phyloP scores from a whole-genome alignment of 352 stramenopile genomes.

The Globisporangium yorkense region DNA sequence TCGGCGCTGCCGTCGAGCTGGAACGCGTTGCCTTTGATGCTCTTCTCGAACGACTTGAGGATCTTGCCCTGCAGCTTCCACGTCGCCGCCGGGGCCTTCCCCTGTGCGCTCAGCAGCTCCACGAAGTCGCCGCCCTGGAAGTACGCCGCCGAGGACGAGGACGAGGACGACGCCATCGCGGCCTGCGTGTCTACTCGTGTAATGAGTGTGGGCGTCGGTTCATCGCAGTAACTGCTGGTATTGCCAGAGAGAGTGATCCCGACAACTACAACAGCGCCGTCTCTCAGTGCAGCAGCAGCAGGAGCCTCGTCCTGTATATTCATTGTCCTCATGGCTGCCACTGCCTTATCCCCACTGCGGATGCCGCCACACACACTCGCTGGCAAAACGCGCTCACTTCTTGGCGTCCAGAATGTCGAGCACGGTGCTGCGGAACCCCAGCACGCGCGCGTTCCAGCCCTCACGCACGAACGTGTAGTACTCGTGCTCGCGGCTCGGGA shows the following conservation, averaged over 20 bases:
- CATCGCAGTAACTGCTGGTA: no score
- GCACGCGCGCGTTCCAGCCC: constrained; percentile 65
- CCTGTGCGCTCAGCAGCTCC: constrained; percentile 76
- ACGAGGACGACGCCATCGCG: not conserved
- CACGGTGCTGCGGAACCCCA: constrained; percentile 51
- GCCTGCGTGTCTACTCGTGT: no score
- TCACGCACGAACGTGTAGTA: constrained; percentile 74
- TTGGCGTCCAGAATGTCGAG: constrained; percentile 49
- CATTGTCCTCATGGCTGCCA: not conserved
- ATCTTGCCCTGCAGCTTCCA: constrained; percentile 82
- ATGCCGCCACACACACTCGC: not conserved
- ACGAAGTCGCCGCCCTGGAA: constrained; percentile 81
- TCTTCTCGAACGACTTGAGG: constrained; percentile 74
- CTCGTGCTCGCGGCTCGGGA: constrained; percentile 73
- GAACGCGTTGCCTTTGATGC: constrained; percentile 72
- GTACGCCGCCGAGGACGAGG: constrained; percentile 21
- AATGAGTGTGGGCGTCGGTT: no score
- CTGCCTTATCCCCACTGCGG: not conserved
- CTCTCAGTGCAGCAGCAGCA: no score
- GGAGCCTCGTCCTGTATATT: not conserved
- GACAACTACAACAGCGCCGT: no score
- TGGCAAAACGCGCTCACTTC: constrained; percentile 9
- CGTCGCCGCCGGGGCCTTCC: constrained; percentile 52
- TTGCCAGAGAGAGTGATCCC: no score
- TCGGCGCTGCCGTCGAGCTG: constrained; percentile 67